Base-by-base conservation (phyloP, 2,329 filamentous ascomycete species). In the Alternaria panax region DNA sequence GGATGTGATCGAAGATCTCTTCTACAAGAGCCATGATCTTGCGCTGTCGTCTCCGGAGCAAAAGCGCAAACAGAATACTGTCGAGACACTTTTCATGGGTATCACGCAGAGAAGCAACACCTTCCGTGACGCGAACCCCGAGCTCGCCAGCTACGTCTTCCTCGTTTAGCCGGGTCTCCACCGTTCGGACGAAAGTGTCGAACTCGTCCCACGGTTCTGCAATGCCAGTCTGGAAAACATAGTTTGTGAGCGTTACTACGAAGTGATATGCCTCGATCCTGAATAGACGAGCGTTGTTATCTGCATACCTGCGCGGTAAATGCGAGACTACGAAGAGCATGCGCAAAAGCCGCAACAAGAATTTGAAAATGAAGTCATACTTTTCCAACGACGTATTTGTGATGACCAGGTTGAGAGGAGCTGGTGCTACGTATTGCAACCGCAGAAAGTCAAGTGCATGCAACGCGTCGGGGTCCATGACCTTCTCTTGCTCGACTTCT, bases 361-460 rank as follows among this genome's bases (percentile, higher is more conserved):
- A 84, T 68, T 88, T 91, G 81, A 97, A 98, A 34, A 97, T 85
- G 46, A 85, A 84, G 75, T 98, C 95, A 71, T 97, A 98, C 67
- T 92, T 92, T 54, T 88, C 81, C 11, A 98, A 80, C 1, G 90
- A 85, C 0, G 83, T 76, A 0, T 87, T 83, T 0, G 92, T 93
- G 41, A 99, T 88, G 62, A 98, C 84, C 0, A 88, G 83, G 40
- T 88, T 84, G 0, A 98, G 81, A 1, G 92, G 87, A 0, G 85
- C 77, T 0, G 93, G 90, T 0, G 93, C 85, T 40, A 90, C 91
- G 78, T 97, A 98, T 45, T 93, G 90, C 7, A 99, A 81, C 2
- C 92, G 88, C 16, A 99, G 82, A 71, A 99, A 98, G 77, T 98
- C 95, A n/a, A 98, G 83, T 0, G 95, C 95, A 73, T 94, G 89